A percentile compares a stretch with the other conserved stretches of the same genome.
Conservation (phyloP, 176 grass and related monocot genomes). For the Microstegium vimineum region DNA sequence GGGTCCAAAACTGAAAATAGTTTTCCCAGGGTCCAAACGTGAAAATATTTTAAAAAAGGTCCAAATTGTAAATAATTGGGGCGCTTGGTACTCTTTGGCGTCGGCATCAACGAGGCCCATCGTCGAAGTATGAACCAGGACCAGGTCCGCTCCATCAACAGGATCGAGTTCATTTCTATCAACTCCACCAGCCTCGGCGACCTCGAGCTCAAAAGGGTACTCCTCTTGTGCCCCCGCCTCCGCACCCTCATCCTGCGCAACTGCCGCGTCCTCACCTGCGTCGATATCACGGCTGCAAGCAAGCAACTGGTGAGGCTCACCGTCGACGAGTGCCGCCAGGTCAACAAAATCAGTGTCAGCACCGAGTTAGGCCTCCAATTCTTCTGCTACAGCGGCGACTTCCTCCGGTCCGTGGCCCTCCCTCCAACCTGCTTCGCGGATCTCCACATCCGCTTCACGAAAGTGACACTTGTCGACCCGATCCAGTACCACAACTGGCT, state of each 20-base stretch:
- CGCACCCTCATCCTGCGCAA: slow-evolving; percentile 31
- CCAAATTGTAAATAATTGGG: too few species aligned
- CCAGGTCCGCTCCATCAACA: too few species aligned
- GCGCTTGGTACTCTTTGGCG: too few species aligned
- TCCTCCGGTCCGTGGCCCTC: background rate
- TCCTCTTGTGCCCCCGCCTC: slow-evolving; percentile 28
- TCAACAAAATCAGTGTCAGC: background rate
- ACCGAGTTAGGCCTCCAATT: background rate
- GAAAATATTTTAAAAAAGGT: too few species aligned
- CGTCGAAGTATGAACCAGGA: too few species aligned
- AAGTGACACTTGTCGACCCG: background rate
- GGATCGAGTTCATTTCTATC: too few species aligned
- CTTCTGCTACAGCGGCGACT: slow-evolving; percentile 1
- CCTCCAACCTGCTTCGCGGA: background rate
- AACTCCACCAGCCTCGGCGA: background rate
- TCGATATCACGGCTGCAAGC: slow-evolving; percentile 13
- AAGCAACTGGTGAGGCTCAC: slow-evolving; percentile 39
- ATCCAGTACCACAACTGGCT: background rate
- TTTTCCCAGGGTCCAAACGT: too few species aligned
- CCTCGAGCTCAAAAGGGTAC: slow-evolving; percentile 3
- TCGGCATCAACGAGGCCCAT: too few species aligned
- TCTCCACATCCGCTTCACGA: slow-evolving; percentile 35
- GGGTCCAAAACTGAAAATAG: too few species aligned
- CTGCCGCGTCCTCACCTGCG: slow-evolving; percentile 26
- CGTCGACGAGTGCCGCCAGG: slow-evolving; percentile 33